Conservation (phyloP, 345 rosid genomes). For the Gossypium arboreum region DNA sequence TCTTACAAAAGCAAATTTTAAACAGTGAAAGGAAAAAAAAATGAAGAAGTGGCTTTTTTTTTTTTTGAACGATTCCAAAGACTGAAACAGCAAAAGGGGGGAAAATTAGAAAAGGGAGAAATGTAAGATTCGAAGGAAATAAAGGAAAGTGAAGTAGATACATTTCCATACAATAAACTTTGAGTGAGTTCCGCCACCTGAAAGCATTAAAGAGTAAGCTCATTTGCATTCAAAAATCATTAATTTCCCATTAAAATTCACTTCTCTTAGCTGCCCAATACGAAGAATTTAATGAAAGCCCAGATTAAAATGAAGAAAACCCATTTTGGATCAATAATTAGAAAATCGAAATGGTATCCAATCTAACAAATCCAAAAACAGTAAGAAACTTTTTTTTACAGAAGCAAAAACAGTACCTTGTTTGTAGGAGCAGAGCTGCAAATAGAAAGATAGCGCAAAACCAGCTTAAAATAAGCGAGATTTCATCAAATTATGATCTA, state of each 20-base stretch:
- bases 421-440: conserved; percentile 13
- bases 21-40: background rate
- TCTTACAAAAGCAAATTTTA: background rate
- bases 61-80: background rate
- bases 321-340: conserved; percentile 25
- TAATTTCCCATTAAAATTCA: conserved; percentile 13
- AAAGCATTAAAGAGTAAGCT: conserved; percentile 11
- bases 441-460: conserved; percentile 22
- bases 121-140: conserved; percentile 20
- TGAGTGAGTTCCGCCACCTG: background rate
- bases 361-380: conserved; percentile 21
- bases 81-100: conserved; percentile 11
- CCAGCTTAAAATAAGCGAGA: conserved; percentile 21
- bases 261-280: conserved; percentile 14
- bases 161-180: conserved; percentile 11
- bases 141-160: conserved; percentile 16
- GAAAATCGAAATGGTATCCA: conserved; percentile 16
- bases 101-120: background rate
- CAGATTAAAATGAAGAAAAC: conserved; percentile 16
- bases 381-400: background rate
- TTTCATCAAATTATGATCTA: conserved; percentile 15
- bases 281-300: conserved; percentile 27
- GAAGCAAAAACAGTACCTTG: conserved; percentile 29
- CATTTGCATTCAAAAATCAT: conserved; percentile 15
- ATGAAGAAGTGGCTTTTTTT: background rate